Conservation (phyloP, 148 eudicot genomes). For the Camellia sinensis region DNA sequence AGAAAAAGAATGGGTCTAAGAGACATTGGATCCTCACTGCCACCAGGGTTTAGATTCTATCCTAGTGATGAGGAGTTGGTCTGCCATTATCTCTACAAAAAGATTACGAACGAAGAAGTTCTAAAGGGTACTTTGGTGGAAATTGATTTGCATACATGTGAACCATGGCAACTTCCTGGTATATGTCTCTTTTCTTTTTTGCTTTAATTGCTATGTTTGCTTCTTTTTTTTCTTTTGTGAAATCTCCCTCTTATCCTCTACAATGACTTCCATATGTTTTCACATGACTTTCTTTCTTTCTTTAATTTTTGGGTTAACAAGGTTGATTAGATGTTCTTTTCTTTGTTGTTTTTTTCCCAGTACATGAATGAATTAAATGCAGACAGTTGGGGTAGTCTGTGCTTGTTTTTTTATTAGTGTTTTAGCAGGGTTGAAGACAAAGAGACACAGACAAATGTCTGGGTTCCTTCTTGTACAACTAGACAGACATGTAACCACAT, state of each 20-base stretch:
- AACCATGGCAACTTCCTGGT: slow-evolving; percentile 99
- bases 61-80: slow-evolving; percentile 95
- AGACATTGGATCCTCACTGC: slow-evolving; percentile 75
- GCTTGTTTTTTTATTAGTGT: neutral
- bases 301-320: neutral
- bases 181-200: slow-evolving; percentile 9
- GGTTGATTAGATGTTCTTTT: neutral
- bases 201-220: neutral
- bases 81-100: slow-evolving; percentile 80
- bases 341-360: neutral
- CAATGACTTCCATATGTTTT: neutral
- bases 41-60: slow-evolving; percentile 91
- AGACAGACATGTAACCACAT: neutral
- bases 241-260: neutral
- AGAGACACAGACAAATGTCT: neutral
- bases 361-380: neutral
- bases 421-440: neutral
- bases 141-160: slow-evolving; percentile 86
- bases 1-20: slow-evolving; percentile 59
- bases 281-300: neutral
- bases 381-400: neutral
- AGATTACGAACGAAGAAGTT: slow-evolving; percentile 64
- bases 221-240: neutral
- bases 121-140: slow-evolving; percentile 72
- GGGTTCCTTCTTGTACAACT: neutral